Evolutionary conservation across 1,284 basidiomycete species (phyloP).

Genomic region (Ganoderma lingzhi): DNA sequence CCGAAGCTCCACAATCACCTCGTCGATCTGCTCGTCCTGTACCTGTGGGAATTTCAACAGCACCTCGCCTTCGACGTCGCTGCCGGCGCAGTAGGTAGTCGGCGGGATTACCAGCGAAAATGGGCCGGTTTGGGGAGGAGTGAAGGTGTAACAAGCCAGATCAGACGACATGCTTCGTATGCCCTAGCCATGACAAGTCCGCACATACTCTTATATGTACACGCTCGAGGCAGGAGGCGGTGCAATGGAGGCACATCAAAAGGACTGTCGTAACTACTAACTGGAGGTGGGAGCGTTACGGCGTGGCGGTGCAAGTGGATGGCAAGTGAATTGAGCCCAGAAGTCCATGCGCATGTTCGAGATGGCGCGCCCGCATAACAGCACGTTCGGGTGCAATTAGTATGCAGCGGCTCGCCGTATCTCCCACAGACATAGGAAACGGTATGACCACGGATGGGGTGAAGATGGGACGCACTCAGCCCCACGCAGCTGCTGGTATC

Average conservation of each 20-base stretch:
- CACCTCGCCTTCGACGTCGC: neutral
- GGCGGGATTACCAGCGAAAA: neutral
- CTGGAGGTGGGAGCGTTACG: neutral
- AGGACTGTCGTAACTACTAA: too few relatives aligned
- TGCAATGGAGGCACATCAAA: neutral
- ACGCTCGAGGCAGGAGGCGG: neutral
- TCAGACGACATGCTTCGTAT: neutral
- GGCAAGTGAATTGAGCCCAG: neutral
- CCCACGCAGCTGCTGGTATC: neutral
- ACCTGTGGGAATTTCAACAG: neutral
- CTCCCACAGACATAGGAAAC: too few relatives aligned
- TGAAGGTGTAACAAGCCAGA: neutral
- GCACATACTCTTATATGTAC: neutral
- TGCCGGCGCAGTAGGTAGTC: neutral
- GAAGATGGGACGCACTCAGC: neutral
- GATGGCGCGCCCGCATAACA: too few relatives aligned
- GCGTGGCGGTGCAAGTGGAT: neutral
- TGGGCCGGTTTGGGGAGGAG: neutral
- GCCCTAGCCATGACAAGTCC: neutral
- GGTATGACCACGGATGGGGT: too few relatives aligned
- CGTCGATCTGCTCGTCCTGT: neutral
- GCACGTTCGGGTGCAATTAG: too few relatives aligned
- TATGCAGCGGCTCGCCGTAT: too few relatives aligned
- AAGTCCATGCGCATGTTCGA: too few relatives aligned
- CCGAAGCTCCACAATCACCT: neutral